Conservation (phyloP, 2,329 filamentous ascomycete species). For the Colletotrichum magnum region DNA sequence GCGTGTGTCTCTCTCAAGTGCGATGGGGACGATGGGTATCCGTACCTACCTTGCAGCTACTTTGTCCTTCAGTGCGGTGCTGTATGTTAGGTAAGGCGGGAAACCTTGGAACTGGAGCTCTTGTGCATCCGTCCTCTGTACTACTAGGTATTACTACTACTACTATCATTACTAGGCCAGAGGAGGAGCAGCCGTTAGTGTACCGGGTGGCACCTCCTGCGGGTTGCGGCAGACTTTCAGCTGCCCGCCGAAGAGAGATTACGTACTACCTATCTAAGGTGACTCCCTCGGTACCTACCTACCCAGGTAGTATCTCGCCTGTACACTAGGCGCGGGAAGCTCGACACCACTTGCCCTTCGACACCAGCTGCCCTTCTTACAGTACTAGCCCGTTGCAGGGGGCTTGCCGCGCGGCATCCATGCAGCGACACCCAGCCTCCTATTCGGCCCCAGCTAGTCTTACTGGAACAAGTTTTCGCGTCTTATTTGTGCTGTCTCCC, state of each 20-base stretch:
- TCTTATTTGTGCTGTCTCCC: too few species aligned
- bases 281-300: slow-evolving; percentile 1
- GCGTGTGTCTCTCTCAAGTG: not conserved
- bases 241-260: slow-evolving; percentile 1
- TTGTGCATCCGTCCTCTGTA: too few species aligned
- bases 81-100: too few species aligned
- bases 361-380: not conserved
- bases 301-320: slow-evolving; percentile 6
- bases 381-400: slow-evolving; percentile 11
- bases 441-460: too few species aligned
- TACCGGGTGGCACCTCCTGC: slow-evolving; percentile 2
- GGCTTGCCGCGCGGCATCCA: not conserved
- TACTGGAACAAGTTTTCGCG: too few species aligned
- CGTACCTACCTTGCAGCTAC: not conserved
- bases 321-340: slow-evolving; percentile 2
- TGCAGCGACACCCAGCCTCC: too few species aligned
- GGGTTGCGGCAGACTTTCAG: not conserved
- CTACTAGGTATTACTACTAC: too few species aligned
- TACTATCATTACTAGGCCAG: too few species aligned
- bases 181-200: too few species aligned
- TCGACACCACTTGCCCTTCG: slow-evolving; percentile 26
- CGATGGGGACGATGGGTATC: slow-evolving; percentile 11
- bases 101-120: too few species aligned
- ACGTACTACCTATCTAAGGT: too few species aligned
- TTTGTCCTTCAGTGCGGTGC: not conserved